Base-by-base conservation (phyloP, 1,284 basidiomycete genomes). In the Tylopilus sp. region DNA sequence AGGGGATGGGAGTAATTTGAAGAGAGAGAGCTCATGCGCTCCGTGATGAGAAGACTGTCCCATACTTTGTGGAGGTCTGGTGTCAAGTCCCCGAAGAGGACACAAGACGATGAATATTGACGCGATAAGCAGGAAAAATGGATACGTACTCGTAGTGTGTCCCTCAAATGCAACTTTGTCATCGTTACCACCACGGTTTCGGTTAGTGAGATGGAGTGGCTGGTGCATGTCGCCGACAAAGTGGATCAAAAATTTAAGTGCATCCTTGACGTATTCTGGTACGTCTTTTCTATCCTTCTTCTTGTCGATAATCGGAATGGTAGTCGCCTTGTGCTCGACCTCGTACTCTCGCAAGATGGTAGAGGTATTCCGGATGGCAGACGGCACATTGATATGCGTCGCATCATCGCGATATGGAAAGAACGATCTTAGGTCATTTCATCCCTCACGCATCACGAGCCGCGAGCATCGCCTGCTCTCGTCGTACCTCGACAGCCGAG, bases 211-310 rank as follows among this genome's bases (percentile, higher is more conserved):
- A 78, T 98, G 96, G 58, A 98, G 82, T 13, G 96, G 96, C 86
- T 93, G 92, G 74, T 97, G 96, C 84, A 97, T 84, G 75, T 98
- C 96, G 1, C 96, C 96, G 13, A 97, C 67, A 69, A 95, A 96
- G 77, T 98, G 96, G 47, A 96, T 88, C 58, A 98, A 82, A 83
- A 97, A 98, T 76, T 95, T 93, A 74, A 97, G 83, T 3, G 95
- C 93, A 9, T 73, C 72, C 29, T 70, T 64, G 33, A 72, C 68
- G 70, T 77, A 67, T n/a, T 57, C 44, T 0, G 72, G 70, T 2
- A 77, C 69, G 55, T 71, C 63, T 41, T 71, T 68, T 54, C 53
- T 54, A 26, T 68, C n/a, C n/a, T 13, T 49, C 47, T 24, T 24
- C n/a, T 24, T 49, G 22, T n/a, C 44, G 12, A 47, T 47, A 19